phyloP scores from a whole-genome alignment of 805 yeast genomes.

The Sungouiella thailandica region DNA sequence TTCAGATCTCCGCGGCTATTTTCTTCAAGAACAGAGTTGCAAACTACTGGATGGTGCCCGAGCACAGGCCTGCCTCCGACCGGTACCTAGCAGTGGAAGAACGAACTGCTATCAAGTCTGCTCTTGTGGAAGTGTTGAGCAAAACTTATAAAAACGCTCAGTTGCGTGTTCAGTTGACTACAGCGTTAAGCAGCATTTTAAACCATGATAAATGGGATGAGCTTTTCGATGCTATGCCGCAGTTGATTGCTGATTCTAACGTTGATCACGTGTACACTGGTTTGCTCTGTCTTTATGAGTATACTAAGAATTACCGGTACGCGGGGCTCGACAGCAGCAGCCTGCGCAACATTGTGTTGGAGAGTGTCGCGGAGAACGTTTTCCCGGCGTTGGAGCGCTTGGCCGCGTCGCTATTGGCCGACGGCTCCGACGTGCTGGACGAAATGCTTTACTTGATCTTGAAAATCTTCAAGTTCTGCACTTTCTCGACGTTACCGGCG shows the following conservation, averaged over 20 bases:
- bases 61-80: constrained; percentile 20
- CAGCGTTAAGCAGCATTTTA: constrained; percentile 52
- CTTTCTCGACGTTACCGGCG: constrained; percentile 33
- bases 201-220: constrained; percentile 44
- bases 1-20: constrained; percentile 40
- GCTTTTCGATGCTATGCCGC: constrained; percentile 13
- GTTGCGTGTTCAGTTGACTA: constrained; percentile 52
- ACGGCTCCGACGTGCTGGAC: constrained; percentile 13
- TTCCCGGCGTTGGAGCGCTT: constrained; percentile 36
- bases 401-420: constrained; percentile 24
- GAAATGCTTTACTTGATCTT: constrained; percentile 35
- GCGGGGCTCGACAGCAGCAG: constrained; percentile 41
- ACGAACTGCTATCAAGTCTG: constrained; percentile 31
- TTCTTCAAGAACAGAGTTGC: constrained; percentile 39
- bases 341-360: constrained; percentile 34
- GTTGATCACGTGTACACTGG: constrained; percentile 35
- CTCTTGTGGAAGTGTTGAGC: constrained; percentile 31
- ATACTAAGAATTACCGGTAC: constrained; percentile 38
- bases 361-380: constrained; percentile 29
- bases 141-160: constrained; percentile 28
- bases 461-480: constrained; percentile 38
- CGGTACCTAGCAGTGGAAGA: constrained; percentile 28
- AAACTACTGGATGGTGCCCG: constrained; percentile 35
- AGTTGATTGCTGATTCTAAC: constrained; percentile 23
- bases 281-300: constrained; percentile 36